Base-by-base conservation (phyloP, 129 eudicot genomes). In the Arctium minus region DNA sequence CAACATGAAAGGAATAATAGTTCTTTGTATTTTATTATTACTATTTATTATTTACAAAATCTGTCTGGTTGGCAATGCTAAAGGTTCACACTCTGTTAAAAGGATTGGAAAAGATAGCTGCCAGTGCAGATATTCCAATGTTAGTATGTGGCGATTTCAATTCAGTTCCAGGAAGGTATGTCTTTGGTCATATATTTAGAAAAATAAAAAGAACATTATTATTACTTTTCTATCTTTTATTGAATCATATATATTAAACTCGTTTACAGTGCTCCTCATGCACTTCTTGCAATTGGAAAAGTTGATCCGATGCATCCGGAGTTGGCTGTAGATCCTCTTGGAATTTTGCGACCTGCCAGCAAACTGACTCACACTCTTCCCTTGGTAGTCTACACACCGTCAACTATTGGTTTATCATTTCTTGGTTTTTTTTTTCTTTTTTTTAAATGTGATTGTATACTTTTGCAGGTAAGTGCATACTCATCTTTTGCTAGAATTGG, bases 271-370 rank as follows among this genome's bases (percentile, higher is more conserved):
- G 91, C 97, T 80, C 95, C 97, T 39, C 97, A 92, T 74, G 88
- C 94, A 18, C 95, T 92, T 79, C 94, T 92, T 84, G 97, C 97
- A 32, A 87, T 92, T 82, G 97, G 95, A 39, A 93, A 89, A 88
- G 97, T 93, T 85, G 97, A 91, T 76, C 90, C 92, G 44, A 71
- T 84, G 87, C 97, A 93, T 92, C 95, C 86, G 5, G 97, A 92
- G 85, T 87, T 92, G 78, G 88, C 87, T 30, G 87, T 90, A 35
- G 97, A 92, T 71, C 97, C 97, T 76, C 90, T 92, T 53, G 92
- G 90, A 64, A 91, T 93, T 78, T 76, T 93, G 82, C 87, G 92
- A 67, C 95, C 97, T 0, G 79, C 84, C 53, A 32, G 86, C 69
- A 93, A 93, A 77, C 85, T 93, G 40, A 81, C 93, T 18, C 97